Percentiles rank a stretch among this genome's conserved stretches.
phyloP scores from a whole-genome alignment of 305 asterid genomes.

The Fraxinus baroniana region DNA sequence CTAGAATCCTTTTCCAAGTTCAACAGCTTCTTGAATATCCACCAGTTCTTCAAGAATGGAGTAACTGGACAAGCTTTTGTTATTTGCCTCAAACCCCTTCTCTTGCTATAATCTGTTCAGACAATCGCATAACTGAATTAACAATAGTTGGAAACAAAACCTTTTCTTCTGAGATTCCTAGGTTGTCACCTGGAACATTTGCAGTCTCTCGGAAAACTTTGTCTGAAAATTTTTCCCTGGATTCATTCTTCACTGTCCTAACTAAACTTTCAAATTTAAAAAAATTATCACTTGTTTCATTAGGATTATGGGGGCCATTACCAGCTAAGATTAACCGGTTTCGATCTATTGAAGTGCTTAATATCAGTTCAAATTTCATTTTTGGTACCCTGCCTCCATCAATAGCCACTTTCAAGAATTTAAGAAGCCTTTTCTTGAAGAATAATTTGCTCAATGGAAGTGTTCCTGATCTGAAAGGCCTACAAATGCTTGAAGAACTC shows the following conservation, averaged over 20 bases:
- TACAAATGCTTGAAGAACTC: conserved; percentile 50
- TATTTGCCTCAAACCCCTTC: conserved; percentile 50
- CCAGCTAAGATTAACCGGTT: conserved; percentile 68
- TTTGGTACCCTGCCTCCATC: conserved; percentile 62
- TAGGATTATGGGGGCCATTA: conserved; percentile 85
- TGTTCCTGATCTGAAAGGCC: conserved; percentile 61
- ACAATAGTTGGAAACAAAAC: conserved; percentile 72
- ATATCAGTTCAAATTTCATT: conserved; percentile 70
- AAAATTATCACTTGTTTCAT: conserved; percentile 61
- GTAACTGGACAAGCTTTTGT: conserved; percentile 84
- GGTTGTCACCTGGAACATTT: conserved; percentile 34
- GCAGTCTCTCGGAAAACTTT: conserved; percentile 42
- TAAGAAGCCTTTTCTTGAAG: conserved; percentile 57
- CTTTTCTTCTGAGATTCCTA: conserved; percentile 43
- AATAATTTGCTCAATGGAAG: conserved; percentile 68
- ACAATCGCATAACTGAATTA: conserved; percentile 65
- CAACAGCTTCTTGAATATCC: conserved; percentile 81
- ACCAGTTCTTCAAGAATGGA: conserved; percentile 64
- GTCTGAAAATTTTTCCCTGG: conserved; percentile 59
- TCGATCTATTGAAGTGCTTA: conserved; percentile 60
- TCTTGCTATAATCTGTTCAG: conserved; percentile 63
- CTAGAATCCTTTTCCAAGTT: conserved; percentile 60
- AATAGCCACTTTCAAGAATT: conserved; percentile 45
- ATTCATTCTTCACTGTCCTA: conserved; percentile 79
- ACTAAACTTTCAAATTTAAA: conserved; percentile 69